Evolutionary conservation across 2,329 filamentous ascomycete genomes (phyloP), one percentile per base, ranked within the genome.

Genomic region (Exophiala bonariae): DNA sequence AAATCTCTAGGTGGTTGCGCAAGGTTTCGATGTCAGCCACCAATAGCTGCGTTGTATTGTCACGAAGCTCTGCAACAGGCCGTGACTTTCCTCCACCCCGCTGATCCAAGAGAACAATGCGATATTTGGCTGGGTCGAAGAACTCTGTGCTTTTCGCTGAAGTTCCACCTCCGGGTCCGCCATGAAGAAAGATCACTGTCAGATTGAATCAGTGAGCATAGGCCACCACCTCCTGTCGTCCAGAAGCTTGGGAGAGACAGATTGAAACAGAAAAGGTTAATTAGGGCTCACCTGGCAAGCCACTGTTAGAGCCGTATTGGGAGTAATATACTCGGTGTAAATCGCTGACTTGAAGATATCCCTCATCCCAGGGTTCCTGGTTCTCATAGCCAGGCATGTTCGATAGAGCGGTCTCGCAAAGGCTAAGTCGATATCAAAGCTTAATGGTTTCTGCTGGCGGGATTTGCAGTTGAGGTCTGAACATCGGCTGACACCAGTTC

Each of bases 31-130:
- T 70, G 49, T 77, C 74, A n/a, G 63, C 54, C 3, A 74, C 64
- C 1, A 76, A 60, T 46, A 68, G 59, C 62, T 66, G 66, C 2
- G 73, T 75, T 0, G 69, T 75, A 60, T 76, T 76, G 38, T 75
- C 66, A 9, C 61, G 56, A 2, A 71, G 63, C 19, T 66, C 65
- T 18, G 68, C 67, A 14, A 61, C 58, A 5, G 73, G 73, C 0
- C 63, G 62, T 4, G 72, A 76, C 50, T 70, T 64, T 4, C 73
- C 73, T 13, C 62, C 65, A 5, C 73, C 73, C 13, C 74, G 67
- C 54, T 77, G 73, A 55, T 77, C 73, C 39, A 76, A 61, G 30
- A 76, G 67, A 19, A 76, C 60, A 13, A 72, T 68, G 10, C 71
- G 68, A 54, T 76, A 76, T 6, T 26, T 6, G 23, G 23, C 23